Base-by-base conservation (phyloP, 2,329 filamentous ascomycete species). In the Lachnellula cervina region DNA sequence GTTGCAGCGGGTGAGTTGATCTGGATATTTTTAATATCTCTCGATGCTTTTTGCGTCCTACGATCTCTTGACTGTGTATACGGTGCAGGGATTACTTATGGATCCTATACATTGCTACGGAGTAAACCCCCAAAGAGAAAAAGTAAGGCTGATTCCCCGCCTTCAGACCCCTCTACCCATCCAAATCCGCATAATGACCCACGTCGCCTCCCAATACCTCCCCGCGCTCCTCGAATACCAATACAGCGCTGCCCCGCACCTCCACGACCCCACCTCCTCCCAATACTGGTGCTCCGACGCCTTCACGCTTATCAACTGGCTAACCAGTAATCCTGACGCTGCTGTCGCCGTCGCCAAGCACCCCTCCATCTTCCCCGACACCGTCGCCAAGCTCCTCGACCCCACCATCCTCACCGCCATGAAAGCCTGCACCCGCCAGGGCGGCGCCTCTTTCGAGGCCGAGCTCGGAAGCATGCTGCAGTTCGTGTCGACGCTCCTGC, bases 391-490 rank as follows among this genome's bases (percentile, higher is more conserved):
- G 49, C 46, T 65, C 19, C 58, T 65, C 11, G 46, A 23, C 2
- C 56, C 56, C 3, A 56, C 62, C n/a, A 49, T 64, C 28, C 54
- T 48, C n/a, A 43, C 51, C 4, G 44, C 52, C 11, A 66, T 66
- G 63, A 59, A 59, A 17, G 54, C 48, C 4, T 54, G 51, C 25
- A 8, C 23, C 2, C 17, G 62, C 28, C 48, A 50, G 11, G 37
- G 16, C 1, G 48, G 37, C 13, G 23, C 52, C 14, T 58, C 48
- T 4, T 66, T 64, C 51, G 63, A 65, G 7, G 59, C 51, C 6
- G 63, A 66, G 23, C 65, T 66, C 45, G 64, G 63, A n/a, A 59
- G 49, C 38, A 4, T 65, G 34, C 49, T 66, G 9, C 64, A 66
- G 45, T 64, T 66, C 51, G 13, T 66, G 14, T 66, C 64, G 0